Evolutionary conservation across 768 basidiomycete genomes (phyloP), one percentile per base, ranked within the genome.

Genomic region (Trametopsis cervina): DNA sequence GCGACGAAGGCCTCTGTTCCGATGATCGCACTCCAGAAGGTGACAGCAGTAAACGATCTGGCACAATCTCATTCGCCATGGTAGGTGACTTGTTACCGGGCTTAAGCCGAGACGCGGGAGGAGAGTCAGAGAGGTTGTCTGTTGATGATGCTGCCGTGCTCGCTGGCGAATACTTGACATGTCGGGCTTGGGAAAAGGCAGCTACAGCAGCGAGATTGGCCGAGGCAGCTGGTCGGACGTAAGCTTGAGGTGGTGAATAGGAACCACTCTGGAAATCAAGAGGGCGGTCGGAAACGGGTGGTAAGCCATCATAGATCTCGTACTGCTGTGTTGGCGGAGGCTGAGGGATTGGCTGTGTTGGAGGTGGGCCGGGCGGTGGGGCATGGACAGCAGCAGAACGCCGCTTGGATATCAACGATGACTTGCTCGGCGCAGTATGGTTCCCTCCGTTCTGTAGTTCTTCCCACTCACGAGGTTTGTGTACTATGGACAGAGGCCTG

Each of bases 271-370:
- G 49, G 35, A 50, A 40, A 40, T 53, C 26, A 51, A 46, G 52
- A 29, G 48, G 49, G 53, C 25, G 22, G 22, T 46, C 49, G 33
- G 50, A 40, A 36, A 58, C 40, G 52, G 27, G 45, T 35, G 55
- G 44, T 29, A 52, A 33, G 27, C 56, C 56, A 44, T 63, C 63
- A 57, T 53, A 62, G 54, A 60, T 44, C 54, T 65, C 42, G 60
- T 58, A 54, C 42, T 53, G 54, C 51, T 56, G 47, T 60, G 65
- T 21, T 64, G 62, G 55, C 35, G 86, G 86, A 27, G 86, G 57
- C 56, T 70, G 80, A 42, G 86, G 86, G 50, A 89, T 88, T 42
- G 86, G 86, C 56, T 80, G 76, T 58, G 70, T 78, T 18, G 86
- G 86, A 37, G 86, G 86, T 17, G 86, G 86, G 2, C 68, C 80